phyloP scores from a whole-genome alignment of 2,329 filamentous ascomycete species.

The Colletotrichum sp. region DNA sequence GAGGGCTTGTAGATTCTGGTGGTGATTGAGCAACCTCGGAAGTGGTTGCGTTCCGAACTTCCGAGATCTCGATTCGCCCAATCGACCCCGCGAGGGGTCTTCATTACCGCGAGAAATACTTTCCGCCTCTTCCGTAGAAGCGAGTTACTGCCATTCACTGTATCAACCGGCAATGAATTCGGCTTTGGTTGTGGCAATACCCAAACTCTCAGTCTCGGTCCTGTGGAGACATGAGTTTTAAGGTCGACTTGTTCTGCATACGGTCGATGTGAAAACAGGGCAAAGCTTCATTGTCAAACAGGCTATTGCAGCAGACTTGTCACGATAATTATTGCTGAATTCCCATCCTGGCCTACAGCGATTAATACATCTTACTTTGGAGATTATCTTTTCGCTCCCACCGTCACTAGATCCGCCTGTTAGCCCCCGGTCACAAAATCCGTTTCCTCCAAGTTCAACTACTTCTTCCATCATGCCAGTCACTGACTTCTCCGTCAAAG shows the following conservation, averaged over 20 bases:
- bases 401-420: background rate
- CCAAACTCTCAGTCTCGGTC: too few relatives aligned
- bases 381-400: background rate
- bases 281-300: background rate
- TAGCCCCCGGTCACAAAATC: fast-evolving
- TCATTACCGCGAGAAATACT: background rate
- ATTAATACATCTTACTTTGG: background rate
- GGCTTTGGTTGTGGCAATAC: background rate
- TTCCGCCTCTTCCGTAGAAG: background rate
- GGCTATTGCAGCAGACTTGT: background rate
- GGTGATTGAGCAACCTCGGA: background rate
- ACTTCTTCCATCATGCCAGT: conserved; percentile 32
- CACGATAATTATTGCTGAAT: background rate
- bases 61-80: background rate
- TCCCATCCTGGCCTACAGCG: fast-evolving
- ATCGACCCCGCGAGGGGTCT: background rate
- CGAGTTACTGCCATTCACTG: fast-evolving
- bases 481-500: conserved; percentile 36
- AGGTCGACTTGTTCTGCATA: background rate
- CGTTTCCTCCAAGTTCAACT: fast-evolving
- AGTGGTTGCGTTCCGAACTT: background rate
- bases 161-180: background rate
- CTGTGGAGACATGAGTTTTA: background rate
- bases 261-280: background rate
- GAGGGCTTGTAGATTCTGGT: background rate